Conservation (phyloP, 441 rosid genomes). For the Euphorbia neoarborescens region DNA sequence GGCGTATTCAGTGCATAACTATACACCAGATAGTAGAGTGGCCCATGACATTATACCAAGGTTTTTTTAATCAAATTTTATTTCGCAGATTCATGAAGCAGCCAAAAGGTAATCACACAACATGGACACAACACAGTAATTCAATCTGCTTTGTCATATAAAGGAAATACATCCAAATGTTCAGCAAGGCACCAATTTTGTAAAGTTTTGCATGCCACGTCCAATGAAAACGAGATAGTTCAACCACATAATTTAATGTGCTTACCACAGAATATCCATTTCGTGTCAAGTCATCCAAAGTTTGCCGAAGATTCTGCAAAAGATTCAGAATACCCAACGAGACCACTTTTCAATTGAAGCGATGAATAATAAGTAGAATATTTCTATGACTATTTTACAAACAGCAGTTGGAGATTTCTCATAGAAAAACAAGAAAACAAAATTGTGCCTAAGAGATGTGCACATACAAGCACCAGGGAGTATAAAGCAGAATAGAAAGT, state of each 20-base stretch:
- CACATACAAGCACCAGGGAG: background rate
- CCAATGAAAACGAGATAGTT: background rate
- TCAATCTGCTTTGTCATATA: background rate
- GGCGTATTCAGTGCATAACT: background rate
- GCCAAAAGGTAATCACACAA: background rate
- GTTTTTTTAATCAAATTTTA: background rate
- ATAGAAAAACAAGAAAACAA: background rate
- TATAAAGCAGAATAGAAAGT: background rate
- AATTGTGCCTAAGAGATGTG: background rate
- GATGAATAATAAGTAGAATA: background rate
- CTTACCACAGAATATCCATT: slow-evolving; percentile 90
- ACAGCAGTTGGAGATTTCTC: background rate
- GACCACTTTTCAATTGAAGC: slow-evolving; percentile 1
- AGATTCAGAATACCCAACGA: background rate
- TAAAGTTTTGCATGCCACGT: background rate
- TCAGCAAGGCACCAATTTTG: background rate
- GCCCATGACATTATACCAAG: no score
- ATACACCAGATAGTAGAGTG: background rate
- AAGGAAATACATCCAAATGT: background rate
- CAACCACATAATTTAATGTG: slow-evolving; percentile 8
- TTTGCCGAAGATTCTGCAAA: slow-evolving; percentile 94
- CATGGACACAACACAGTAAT: background rate
- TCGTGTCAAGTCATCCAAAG: slow-evolving; percentile 92
- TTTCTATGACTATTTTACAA: slow-evolving; percentile 4
- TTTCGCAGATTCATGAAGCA: background rate